Evolutionary conservation across 306 rosid species (phyloP).

Genomic region (Vigna reflexopilosa): DNA sequence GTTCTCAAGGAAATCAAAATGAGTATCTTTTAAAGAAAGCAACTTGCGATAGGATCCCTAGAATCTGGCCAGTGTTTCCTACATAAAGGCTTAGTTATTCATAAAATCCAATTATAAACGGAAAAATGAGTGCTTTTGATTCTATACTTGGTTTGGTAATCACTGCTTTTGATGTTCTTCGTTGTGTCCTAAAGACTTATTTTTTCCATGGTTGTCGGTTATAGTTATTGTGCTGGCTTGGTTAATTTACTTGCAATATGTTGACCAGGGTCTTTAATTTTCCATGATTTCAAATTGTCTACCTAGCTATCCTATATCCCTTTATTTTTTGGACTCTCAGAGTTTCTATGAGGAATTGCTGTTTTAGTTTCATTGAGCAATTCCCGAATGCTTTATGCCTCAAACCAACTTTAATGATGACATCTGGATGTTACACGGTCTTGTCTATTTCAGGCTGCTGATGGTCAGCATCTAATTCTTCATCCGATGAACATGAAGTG

Average conservation of each 20-base stretch:
- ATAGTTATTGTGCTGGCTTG: neutral
- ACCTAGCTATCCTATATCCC: neutral
- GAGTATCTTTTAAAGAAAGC: slow-evolving; percentile 14
- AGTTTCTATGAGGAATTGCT: slow-evolving; percentile 26
- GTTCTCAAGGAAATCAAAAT: neutral
- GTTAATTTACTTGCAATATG: slow-evolving; percentile 15
- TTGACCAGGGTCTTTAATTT: neutral
- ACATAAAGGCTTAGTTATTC: slow-evolving; percentile 13
- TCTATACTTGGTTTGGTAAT: neutral
- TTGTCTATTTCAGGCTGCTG: slow-evolving; percentile 77
- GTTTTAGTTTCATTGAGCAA: slow-evolving; percentile 31
- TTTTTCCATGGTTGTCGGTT: neutral
- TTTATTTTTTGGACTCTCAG: neutral
- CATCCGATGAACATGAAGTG: slow-evolving; percentile 93
- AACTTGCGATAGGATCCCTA: slow-evolving; percentile 13
- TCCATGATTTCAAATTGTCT: slow-evolving; percentile 8
- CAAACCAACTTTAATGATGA: slow-evolving; percentile 1
- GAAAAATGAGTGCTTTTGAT: slow-evolving; percentile 21
- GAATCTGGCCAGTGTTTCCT: neutral
- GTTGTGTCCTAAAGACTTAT: neutral
- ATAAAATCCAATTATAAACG: neutral
- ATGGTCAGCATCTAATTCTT: slow-evolving; percentile 97
- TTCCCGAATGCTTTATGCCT: slow-evolving; percentile 18
- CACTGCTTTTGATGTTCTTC: slow-evolving; percentile 15
- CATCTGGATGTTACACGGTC: slow-evolving; percentile 43